phyloP scores from a whole-genome alignment of 1,284 basidiomycete species.

The Leccinum solheimii region DNA sequence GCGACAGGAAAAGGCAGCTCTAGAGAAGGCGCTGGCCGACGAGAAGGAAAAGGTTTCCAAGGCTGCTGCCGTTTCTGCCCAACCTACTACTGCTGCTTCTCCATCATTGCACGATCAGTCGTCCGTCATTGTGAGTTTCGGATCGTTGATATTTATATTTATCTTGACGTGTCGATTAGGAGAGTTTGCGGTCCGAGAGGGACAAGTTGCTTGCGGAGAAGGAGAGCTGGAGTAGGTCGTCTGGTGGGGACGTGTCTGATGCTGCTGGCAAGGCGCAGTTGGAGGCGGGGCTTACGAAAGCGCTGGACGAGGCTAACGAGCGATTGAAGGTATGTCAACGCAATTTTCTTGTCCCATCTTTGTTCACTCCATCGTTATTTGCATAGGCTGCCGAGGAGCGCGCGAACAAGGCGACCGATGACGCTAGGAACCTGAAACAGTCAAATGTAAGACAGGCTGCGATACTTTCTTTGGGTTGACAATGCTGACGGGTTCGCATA shows the following conservation, averaged over 20 bases:
- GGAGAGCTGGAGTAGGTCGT: slow-evolving; percentile 41
- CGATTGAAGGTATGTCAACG: slow-evolving; percentile 50
- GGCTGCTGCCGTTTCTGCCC: slow-evolving; percentile 3
- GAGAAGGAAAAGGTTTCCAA: slow-evolving; percentile 42
- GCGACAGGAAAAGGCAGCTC: slow-evolving; percentile 42
- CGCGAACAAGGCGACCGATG: slow-evolving; percentile 47
- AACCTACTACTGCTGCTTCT: slow-evolving; percentile 14
- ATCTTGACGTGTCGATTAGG: slow-evolving; percentile 38
- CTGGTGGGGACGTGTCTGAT: slow-evolving; percentile 31
- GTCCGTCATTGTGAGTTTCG: slow-evolving; percentile 44
- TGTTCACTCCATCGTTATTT: background rate
- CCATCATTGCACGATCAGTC: slow-evolving; percentile 36
- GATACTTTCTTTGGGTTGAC: too few relatives aligned
- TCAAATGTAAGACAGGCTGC: slow-evolving; percentile 33
- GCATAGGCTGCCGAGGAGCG: slow-evolving; percentile 48
- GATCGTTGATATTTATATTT: background rate
- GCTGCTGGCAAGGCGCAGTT: slow-evolving; percentile 40
- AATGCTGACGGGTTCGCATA: too few relatives aligned
- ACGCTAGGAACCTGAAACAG: slow-evolving; percentile 43
- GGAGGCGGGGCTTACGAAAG: slow-evolving; percentile 56
- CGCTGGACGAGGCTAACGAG: slow-evolving; percentile 58
- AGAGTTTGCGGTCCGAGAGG: slow-evolving; percentile 56
- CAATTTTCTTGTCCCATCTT: background rate
- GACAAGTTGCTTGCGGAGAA: slow-evolving; percentile 64
- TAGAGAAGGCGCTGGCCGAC: slow-evolving; percentile 44